These are phyloP conservation scores for Suillus plorans DNA, from an alignment of 768 basidiomycete species.

Conservation along the genomic window DNA sequence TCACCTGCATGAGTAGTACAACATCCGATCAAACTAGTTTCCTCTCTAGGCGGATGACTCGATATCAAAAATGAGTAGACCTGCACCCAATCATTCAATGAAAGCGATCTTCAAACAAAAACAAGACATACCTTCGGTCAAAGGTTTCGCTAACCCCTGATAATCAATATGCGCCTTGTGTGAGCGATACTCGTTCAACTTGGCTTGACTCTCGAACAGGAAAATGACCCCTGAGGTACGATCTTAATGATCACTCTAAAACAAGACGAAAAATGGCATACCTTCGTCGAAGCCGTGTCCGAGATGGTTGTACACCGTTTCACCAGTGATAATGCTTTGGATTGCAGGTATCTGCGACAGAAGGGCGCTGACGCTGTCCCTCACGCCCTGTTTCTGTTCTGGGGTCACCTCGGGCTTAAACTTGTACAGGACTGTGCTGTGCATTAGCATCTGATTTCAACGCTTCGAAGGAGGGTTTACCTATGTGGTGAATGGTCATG, in stretches of 20 bases:
- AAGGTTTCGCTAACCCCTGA: conserved; percentile 9
- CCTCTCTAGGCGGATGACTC: conserved; percentile 12
- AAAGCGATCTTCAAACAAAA: background rate
- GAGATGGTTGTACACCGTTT: conserved; percentile 16
- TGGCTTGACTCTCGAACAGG: conserved; percentile 19
- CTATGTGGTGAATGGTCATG: conserved; percentile 16
- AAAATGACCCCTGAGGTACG: conserved; percentile 20
- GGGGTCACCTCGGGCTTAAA: conserved; percentile 18
- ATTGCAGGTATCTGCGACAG: conserved; percentile 20
- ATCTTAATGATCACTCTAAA: too few species aligned
- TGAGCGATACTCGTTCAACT: conserved; percentile 12
- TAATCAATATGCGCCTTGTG: conserved; percentile 18
- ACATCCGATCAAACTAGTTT: background rate
- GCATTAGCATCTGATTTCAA: background rate
- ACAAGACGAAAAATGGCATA: conserved; percentile 3
- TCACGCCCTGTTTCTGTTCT: conserved; percentile 10
- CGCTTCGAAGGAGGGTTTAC: conserved; percentile 9
- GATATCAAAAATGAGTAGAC: conserved; percentile 24
- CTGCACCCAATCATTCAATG: conserved; percentile 9
- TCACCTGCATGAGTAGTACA: conserved; percentile 3
- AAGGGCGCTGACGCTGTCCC: conserved; percentile 4
- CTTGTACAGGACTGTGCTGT: conserved; percentile 20
- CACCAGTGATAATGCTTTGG: conserved; percentile 12
- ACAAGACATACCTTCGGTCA: conserved; percentile 18
- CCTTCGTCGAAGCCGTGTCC: conserved; percentile 26